Evolutionary conservation across 345 rosid genomes (phyloP), one percentile per base, ranked within the genome.

Genomic region (Laguncularia racemosa): DNA sequence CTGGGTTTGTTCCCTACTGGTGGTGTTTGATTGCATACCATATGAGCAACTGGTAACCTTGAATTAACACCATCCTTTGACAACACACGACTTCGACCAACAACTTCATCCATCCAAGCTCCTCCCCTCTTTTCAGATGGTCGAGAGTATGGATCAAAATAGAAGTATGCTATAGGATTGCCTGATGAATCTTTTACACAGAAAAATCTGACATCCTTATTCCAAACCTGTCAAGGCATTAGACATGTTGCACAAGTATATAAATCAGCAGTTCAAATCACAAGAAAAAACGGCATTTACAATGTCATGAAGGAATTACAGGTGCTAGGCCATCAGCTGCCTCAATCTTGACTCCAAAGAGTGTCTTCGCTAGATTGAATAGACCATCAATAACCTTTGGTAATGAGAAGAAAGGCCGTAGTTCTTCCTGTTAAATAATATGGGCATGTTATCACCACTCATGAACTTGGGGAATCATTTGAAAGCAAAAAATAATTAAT

Each of bases 21-120:
- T 20, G 97, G 96, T 65, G 89, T 85, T 74, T 88, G 97, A 76
- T 91, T 91, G 77, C 97, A 91, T 48, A 88, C 96, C 95, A 91
- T 85, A 74, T 88, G 96, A 16, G 97, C 96, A 65, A 91, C 71
- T 55, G 88, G 92, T 51, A 85, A 80, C 78, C 92, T 80, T 2
- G 78, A 57, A 3, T 66, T 16, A 50, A 65, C 62, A 51, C 84
- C 86, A 64, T 74, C 78, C 45, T 52, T 71, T 55, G 92, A 78
- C 72, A 85, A 17, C 57, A 88, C 84, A 48, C 78, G 85, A 72
- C 97, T 91, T 57, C 91, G 81, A 28, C 79, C 68, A 73, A 88
- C 70, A 47, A 91, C 97, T 68, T 88, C 97, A 71, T 76, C 81
- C 96, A 88, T 82, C 96, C 97, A 91, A 52, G 97, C 97, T 50